A percentile compares a stretch with the other conserved stretches of the same genome.
These are phyloP conservation scores for Phellopilus nigrolimitatus DNA, from an alignment of 1,284 basidiomycete species.

Conservation along the genomic window DNA sequence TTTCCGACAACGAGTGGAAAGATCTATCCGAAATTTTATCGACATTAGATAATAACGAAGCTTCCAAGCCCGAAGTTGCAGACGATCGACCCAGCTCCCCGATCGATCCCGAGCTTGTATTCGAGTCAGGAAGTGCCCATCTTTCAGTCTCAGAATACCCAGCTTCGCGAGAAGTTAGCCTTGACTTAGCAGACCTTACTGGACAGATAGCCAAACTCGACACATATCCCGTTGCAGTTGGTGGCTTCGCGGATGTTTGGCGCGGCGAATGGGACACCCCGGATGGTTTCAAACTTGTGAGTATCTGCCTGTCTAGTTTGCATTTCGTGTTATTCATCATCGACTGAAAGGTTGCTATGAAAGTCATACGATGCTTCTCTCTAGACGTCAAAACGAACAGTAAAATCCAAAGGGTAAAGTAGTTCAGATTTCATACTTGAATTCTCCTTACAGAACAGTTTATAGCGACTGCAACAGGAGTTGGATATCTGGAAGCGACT, in stretches of 20 bases:
- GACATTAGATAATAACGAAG: too few species aligned
- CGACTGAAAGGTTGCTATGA: constrained; percentile 33
- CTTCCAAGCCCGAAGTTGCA: not conserved
- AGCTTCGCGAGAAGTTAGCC: constrained; percentile 5
- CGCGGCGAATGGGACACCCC: constrained; percentile 30
- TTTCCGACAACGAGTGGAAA: too few species aligned
- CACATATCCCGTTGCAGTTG: constrained; percentile 35
- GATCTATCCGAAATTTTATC: too few species aligned
- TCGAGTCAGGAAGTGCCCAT: not conserved
- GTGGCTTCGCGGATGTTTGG: constrained; percentile 45
- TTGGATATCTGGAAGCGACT: constrained; percentile 27
- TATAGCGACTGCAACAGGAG: constrained; percentile 25
- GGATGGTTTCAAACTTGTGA: constrained; percentile 19
- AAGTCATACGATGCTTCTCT: constrained; percentile 13
- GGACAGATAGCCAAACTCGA: constrained; percentile 32
- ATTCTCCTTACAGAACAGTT: not conserved
- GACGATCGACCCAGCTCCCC: constrained; percentile 11
- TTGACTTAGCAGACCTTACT: constrained; percentile 32
- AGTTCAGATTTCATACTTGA: constrained; percentile 20
- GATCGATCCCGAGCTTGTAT: constrained; percentile 17
- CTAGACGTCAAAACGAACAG: not conserved
- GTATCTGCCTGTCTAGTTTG: constrained; percentile 3
- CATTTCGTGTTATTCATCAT: constrained; percentile 21
- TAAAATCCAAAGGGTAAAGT: constrained; percentile 14
- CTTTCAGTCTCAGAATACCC: not conserved